Evolutionary conservation across 1,284 basidiomycete species (phyloP).

Genomic region (Boletus sp.): DNA sequence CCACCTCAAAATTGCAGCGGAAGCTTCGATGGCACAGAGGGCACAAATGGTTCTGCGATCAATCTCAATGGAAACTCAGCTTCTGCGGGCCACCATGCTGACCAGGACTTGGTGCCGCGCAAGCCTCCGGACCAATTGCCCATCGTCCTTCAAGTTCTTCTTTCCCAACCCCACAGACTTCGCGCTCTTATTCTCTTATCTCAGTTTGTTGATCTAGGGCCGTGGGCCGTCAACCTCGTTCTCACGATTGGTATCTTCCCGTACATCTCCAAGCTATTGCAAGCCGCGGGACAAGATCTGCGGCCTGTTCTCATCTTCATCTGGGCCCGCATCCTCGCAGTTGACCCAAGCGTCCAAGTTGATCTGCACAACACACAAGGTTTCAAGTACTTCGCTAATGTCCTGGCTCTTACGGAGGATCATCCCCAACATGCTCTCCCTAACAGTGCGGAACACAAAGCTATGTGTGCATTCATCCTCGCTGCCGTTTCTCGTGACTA

Average conservation of each 20-base stretch:
- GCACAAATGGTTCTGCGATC: slow-evolving; percentile 14
- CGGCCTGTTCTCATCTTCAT: slow-evolving; percentile 99
- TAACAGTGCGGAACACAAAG: slow-evolving; percentile 95
- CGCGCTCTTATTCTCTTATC: slow-evolving; percentile 96
- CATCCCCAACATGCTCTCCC: slow-evolving; percentile 62
- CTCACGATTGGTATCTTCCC: slow-evolving; percentile 99
- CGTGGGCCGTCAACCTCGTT: slow-evolving; percentile 98
- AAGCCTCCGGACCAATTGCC: slow-evolving; percentile 97
- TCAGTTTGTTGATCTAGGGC: slow-evolving; percentile 97
- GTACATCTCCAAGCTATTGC: slow-evolving; percentile 95
- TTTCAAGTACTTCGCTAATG: slow-evolving; percentile 88
- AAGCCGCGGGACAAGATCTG: slow-evolving; percentile 93
- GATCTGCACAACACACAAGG: slow-evolving; percentile 88
- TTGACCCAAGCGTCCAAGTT: slow-evolving; percentile 91
- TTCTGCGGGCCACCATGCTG: slow-evolving; percentile 22
- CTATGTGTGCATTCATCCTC: slow-evolving; percentile 99
- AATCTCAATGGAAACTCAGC: slow-evolving; percentile 17
- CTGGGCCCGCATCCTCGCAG: slow-evolving; percentile 97
- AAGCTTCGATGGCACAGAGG: slow-evolving; percentile 33
- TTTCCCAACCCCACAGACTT: slow-evolving; percentile 95
- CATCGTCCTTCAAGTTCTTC: slow-evolving; percentile 94
- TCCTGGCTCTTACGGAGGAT: slow-evolving; percentile 71
- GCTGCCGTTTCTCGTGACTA: slow-evolving; percentile 92
- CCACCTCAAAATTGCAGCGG: slow-evolving; percentile 49
- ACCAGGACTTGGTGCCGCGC: slow-evolving; percentile 74